Percentiles rank a stretch among this genome's conserved stretches.
Evolutionary conservation across 1,139 yeast species (phyloP).

Genomic region (Kluyveromyces sp.): DNA sequence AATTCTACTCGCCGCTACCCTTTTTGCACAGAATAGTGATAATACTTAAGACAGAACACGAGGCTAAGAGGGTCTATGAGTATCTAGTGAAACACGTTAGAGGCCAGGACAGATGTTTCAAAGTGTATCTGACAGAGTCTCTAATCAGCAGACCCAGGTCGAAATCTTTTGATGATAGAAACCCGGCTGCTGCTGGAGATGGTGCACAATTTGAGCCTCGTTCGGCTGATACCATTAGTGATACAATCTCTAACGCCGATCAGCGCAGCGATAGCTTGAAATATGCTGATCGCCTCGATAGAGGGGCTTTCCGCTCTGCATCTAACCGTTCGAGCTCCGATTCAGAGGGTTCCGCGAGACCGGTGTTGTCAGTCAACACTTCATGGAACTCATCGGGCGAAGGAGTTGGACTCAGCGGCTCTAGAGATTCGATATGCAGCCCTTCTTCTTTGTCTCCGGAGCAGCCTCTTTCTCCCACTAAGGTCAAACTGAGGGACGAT

Average conservation of each 20-base stretch:
- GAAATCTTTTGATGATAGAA: slow-evolving; percentile 15
- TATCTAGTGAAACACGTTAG: slow-evolving; percentile 13
- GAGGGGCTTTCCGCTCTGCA: not conserved
- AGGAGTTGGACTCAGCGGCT: slow-evolving; percentile 15
- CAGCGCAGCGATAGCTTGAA: not conserved
- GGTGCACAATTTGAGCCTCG: not conserved
- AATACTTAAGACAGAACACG: slow-evolving; percentile 22
- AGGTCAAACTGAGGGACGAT: slow-evolving; percentile 23
- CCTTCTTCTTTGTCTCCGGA: slow-evolving; percentile 18
- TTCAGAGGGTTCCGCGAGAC: slow-evolving; percentile 9
- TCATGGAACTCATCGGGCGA: slow-evolving; percentile 17
- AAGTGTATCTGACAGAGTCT: slow-evolving; percentile 27
- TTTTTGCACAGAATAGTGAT: slow-evolving; percentile 29
- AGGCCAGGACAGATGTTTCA: slow-evolving; percentile 9
- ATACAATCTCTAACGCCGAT: not conserved
- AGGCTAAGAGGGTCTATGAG: slow-evolving; percentile 20
- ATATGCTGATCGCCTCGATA: not conserved
- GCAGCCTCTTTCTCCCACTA: slow-evolving; percentile 25
- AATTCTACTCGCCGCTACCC: slow-evolving; percentile 28
- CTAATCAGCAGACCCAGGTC: slow-evolving; percentile 20
- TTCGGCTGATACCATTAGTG: not conserved
- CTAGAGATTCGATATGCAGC: slow-evolving; percentile 18
- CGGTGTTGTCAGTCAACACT: slow-evolving; percentile 26
- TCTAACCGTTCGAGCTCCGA: not conserved
- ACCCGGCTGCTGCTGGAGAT: not conserved